Conservation (phyloP, 1,284 basidiomycete genomes). For the Macrocystidia cucumis region DNA sequence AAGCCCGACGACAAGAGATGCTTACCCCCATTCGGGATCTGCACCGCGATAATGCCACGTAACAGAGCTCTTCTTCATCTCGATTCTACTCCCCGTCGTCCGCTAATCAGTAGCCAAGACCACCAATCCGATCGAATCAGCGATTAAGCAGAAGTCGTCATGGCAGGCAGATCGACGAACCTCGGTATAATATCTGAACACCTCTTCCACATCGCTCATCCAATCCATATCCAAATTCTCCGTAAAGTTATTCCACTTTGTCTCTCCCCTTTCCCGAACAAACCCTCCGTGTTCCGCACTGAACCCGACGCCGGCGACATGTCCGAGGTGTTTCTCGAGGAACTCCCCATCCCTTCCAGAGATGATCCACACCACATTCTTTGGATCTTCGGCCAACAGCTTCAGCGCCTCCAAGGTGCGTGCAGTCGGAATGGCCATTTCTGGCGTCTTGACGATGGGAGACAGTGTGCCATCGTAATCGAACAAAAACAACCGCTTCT, state of each 20-base stretch:
- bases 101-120: conserved; percentile 29
- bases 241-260: conserved; percentile 85
- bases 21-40: conserved; percentile 94
- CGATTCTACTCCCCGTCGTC: conserved; percentile 93
- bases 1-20: conserved; percentile 10
- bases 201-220: conserved; percentile 93
- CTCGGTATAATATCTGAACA: conserved; percentile 96
- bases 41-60: conserved; percentile 96
- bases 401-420: conserved; percentile 73
- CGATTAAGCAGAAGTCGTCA: too few relatives aligned
- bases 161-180: conserved; percentile 30
- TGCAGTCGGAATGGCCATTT: conserved; percentile 78
- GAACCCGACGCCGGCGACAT: conserved; percentile 80
- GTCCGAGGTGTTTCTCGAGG: conserved; percentile 87
- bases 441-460: conserved; percentile 93
- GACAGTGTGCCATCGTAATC: conserved; percentile 98
- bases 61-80: conserved; percentile 94
- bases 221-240: conserved; percentile 93
- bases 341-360: conserved; percentile 95
- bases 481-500: conserved; percentile 88
- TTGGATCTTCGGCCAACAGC: conserved; percentile 69
- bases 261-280: conserved; percentile 64
- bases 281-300: conserved; percentile 97
- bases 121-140: conserved; percentile 4
- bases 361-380: conserved; percentile 94